These are phyloP conservation scores for Backusella sp. DNA, from an alignment of 192 early-diverging fungal genomes.

Conservation along the genomic window DNA sequence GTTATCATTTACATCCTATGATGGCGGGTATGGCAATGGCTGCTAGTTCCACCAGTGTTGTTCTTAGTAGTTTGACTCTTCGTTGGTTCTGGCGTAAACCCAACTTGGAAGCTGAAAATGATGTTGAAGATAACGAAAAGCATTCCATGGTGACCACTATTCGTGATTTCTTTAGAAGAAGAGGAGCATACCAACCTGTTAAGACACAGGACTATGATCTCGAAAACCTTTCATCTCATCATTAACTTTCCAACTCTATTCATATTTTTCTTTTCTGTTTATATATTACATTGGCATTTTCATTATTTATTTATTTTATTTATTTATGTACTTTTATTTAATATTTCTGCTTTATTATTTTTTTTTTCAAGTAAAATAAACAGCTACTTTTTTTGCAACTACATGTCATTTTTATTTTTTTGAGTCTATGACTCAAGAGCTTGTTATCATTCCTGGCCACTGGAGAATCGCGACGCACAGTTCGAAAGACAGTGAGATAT, in stretches of 20 bases:
- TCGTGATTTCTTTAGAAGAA: not conserved
- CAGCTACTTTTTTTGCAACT: too few species aligned
- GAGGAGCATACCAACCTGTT: not conserved
- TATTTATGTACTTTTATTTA: too few species aligned
- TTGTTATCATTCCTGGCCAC: too few species aligned
- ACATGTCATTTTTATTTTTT: too few species aligned
- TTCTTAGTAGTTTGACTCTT: slow-evolving; percentile 82
- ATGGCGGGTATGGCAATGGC: slow-evolving; percentile 95
- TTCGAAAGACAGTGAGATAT: too few species aligned
- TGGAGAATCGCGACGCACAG: too few species aligned
- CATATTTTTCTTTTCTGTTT: too few species aligned
- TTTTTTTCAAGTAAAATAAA: too few species aligned
- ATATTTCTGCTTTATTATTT: too few species aligned
- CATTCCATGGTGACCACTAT: not conserved
- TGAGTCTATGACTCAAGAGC: too few species aligned
- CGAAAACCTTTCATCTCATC: not conserved
- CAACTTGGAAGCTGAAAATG: slow-evolving; percentile 3
- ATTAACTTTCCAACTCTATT: not conserved
- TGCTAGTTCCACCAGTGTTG: slow-evolving; percentile 86
- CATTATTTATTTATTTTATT: too few species aligned
- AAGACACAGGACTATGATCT: slow-evolving; percentile 7
- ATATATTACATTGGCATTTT: too few species aligned
- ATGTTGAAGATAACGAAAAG: not conserved
- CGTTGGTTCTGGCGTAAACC: slow-evolving; percentile 58
- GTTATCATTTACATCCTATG: slow-evolving; percentile 83